Percentiles rank a stretch among this genome's conserved stretches.
These are phyloP conservation scores for Exserohilum turcica DNA, from an alignment of 2,329 filamentous ascomycete species.

Conservation along the genomic window DNA sequence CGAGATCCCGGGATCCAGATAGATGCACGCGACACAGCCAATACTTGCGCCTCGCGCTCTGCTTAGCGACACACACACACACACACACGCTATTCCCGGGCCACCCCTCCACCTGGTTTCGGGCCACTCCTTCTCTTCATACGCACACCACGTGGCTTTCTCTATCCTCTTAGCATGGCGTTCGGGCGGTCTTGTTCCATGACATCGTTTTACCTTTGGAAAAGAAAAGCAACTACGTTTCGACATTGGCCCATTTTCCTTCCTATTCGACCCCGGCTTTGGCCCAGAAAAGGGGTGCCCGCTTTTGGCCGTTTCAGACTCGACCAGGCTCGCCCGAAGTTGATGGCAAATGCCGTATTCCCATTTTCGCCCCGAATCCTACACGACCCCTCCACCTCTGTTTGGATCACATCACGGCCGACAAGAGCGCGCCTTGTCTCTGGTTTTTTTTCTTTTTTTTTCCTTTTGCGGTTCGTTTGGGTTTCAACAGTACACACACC, in stretches of 20 bases:
- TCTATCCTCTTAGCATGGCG: conserved; percentile 44
- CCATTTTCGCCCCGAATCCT: neutral
- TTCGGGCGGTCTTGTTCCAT: conserved; percentile 33
- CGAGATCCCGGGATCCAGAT: conserved; percentile 15
- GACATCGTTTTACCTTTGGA: conserved; percentile 23
- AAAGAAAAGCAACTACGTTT: conserved; percentile 26
- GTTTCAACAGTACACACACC: conserved; percentile 22
- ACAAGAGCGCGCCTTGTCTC: neutral
- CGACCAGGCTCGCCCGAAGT: conserved; percentile 26
- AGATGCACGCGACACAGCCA: conserved; percentile 17
- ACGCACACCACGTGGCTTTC: conserved; percentile 16
- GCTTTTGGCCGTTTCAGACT: conserved; percentile 37
- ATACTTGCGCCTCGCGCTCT: conserved; percentile 6
- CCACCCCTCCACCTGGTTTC: neutral
- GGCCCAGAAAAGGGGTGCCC: conserved; percentile 40
- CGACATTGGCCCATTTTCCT: conserved; percentile 28
- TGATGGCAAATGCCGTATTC: conserved; percentile 1
- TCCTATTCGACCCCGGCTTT: conserved; percentile 23
- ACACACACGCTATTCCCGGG: neutral
- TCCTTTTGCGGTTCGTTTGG: neutral
- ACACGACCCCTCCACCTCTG: neutral
- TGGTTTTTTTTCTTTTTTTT: neutral
- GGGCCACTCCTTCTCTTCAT: neutral
- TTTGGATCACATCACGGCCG: conserved; percentile 25
- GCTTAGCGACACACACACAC: conserved; percentile 17